phyloP scores from a whole-genome alignment of 805 yeast genomes.

The Kazachstania taianensis region DNA sequence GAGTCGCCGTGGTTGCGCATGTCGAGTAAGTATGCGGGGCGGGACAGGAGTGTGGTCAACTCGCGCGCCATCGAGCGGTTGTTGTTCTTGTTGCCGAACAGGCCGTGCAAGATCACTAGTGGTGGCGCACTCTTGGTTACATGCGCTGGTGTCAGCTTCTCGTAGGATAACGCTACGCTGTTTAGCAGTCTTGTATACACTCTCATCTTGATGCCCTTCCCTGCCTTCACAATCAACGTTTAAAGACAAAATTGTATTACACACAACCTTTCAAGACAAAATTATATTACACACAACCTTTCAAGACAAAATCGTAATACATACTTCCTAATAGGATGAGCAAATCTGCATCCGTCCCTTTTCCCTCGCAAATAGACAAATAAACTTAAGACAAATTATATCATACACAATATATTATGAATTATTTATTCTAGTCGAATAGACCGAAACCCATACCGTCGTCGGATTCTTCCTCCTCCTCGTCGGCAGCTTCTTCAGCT shows the following conservation, averaged over 20 bases:
- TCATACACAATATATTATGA: constrained; percentile 35
- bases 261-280: not conserved
- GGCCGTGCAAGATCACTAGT: constrained; percentile 73
- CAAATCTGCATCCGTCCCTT: too few relatives aligned
- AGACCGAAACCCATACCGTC: constrained; percentile 98
- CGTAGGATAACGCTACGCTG: not conserved
- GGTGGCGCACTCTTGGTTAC: constrained; percentile 34
- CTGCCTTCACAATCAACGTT: not conserved
- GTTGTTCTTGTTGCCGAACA: constrained; percentile 78
- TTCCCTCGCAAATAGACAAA: not conserved
- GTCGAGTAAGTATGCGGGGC: constrained; percentile 64
- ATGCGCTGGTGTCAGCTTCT: not conserved
- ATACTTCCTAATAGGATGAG: too few relatives aligned
- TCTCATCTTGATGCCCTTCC: not conserved
- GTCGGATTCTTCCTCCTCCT: constrained; percentile 57
- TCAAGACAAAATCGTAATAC: not conserved
- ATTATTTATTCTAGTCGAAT: constrained; percentile 64
- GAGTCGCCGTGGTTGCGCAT: constrained; percentile 89
- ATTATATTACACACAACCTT: not conserved
- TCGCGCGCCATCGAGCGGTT: constrained; percentile 68
- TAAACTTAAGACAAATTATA: not conserved
- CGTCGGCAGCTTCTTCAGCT: constrained; percentile 66
- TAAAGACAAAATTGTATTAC: not conserved
- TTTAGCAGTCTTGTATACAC: not conserved
- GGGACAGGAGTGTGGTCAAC: constrained; percentile 35